Evolutionary conservation across 306 rosid genomes (phyloP).

Genomic region (Cotoneaster glaucophyllus): DNA sequence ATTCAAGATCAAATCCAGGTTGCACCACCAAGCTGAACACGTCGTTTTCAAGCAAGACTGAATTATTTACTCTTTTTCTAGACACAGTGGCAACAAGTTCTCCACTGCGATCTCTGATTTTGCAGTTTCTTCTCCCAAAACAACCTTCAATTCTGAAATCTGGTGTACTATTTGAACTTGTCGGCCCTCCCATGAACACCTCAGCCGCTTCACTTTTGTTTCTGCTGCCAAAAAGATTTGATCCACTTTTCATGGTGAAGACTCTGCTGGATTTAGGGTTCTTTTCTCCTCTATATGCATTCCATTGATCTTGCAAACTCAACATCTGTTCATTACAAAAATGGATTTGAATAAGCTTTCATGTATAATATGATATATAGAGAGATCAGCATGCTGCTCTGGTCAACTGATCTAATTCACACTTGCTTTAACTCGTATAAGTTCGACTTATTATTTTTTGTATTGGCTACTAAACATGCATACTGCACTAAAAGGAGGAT

Average conservation of each 20-base stretch:
- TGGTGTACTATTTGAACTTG: neutral
- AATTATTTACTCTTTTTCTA: conserved; percentile 36
- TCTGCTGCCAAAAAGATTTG: conserved; percentile 13
- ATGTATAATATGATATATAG: neutral
- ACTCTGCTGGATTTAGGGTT: conserved; percentile 17
- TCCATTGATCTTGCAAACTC: conserved; percentile 38
- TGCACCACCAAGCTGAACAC: conserved; percentile 35
- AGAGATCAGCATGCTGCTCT: neutral
- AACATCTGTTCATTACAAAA: conserved; percentile 17
- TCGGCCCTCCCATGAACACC: conserved; percentile 17
- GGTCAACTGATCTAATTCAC: neutral
- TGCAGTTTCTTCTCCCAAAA: conserved; percentile 36
- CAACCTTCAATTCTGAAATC: conserved; percentile 43
- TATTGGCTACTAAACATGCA: neutral
- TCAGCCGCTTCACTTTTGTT: conserved; percentile 14
- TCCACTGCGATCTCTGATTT: conserved; percentile 19
- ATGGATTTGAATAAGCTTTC: neutral
- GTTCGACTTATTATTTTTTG: no score
- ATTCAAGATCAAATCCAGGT: conserved; percentile 28
- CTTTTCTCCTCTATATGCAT: conserved; percentile 32
- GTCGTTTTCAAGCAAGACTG: conserved; percentile 32
- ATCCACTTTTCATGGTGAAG: conserved; percentile 33
- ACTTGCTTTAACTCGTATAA: neutral
- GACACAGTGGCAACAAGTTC: conserved; percentile 34
- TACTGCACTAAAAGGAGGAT: neutral